These are phyloP conservation scores for Botrytis fragariae DNA, from an alignment of 2,329 filamentous ascomycete genomes.

Conservation along the genomic window DNA sequence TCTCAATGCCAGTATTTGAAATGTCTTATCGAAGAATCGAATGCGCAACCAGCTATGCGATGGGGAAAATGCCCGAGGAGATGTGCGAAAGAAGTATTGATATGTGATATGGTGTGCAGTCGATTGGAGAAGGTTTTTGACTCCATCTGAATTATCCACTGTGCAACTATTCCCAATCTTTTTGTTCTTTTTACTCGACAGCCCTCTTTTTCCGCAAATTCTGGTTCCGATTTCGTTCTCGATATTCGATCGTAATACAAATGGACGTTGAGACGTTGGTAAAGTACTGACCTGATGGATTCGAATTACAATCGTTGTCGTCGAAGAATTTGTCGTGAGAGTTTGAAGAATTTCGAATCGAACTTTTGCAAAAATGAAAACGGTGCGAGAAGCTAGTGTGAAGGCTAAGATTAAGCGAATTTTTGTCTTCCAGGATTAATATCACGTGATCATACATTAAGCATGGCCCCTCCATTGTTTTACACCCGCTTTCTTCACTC, in stretches of 20 bases:
- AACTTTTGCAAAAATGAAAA: constrained; percentile 18
- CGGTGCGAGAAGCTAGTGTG: constrained; percentile 18
- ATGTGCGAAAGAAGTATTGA: constrained; percentile 12
- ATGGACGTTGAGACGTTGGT: constrained; percentile 11
- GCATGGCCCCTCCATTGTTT: background rate
- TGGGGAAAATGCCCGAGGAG: background rate
- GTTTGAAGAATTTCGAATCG: constrained; percentile 4
- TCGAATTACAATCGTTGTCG: constrained; percentile 44
- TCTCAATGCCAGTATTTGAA: background rate
- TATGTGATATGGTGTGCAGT: constrained; percentile 13
- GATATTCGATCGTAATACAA: constrained; percentile 1
- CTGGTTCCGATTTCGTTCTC: constrained; percentile 4
- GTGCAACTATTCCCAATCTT: constrained; percentile 9
- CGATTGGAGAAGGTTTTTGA: constrained; percentile 6
- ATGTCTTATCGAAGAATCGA: background rate
- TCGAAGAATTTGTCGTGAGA: constrained; percentile 20
- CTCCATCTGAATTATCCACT: constrained; percentile 8
- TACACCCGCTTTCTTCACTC: background rate
- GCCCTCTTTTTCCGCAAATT: background rate
- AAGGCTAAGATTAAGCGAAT: constrained; percentile 19
- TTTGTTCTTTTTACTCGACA: background rate
- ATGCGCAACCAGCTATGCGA: constrained; percentile 17
- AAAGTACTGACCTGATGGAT: constrained; percentile 49
- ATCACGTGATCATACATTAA: background rate
- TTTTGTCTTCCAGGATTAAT: background rate